These are phyloP conservation scores for Fragaria nilgerrensis DNA, from an alignment of 306 rosid species.

Conservation along the genomic window DNA sequence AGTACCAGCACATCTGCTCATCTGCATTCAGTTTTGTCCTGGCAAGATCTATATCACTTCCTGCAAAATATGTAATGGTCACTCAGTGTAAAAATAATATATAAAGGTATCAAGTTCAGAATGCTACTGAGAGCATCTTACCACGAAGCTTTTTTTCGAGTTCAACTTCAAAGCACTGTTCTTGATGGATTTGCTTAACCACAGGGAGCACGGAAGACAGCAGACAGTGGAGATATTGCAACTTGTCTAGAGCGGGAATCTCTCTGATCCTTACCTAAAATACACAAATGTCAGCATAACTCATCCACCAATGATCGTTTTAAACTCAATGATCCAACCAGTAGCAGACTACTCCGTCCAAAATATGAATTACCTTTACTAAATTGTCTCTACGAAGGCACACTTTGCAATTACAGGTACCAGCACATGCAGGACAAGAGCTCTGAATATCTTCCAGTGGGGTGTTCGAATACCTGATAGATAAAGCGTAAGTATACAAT, in stretches of 20 bases:
- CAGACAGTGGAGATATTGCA: slow-evolving; percentile 71
- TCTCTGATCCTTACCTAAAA: slow-evolving; percentile 82
- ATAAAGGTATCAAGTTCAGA: slow-evolving; percentile 10
- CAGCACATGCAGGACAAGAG: slow-evolving; percentile 87
- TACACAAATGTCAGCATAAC: slow-evolving; percentile 23
- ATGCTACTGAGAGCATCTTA: slow-evolving; percentile 37
- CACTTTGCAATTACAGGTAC: slow-evolving; percentile 79
- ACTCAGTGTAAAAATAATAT: slow-evolving; percentile 17
- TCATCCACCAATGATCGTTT: slow-evolving; percentile 24
- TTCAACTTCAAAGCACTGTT: slow-evolving; percentile 88
- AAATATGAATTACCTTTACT: slow-evolving; percentile 56
- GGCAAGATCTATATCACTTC: slow-evolving; percentile 69
- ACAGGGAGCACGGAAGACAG: slow-evolving; percentile 89
- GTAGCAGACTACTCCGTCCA: not conserved
- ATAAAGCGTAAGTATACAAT: slow-evolving; percentile 25
- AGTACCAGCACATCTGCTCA: slow-evolving; percentile 99
- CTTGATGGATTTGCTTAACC: slow-evolving; percentile 72
- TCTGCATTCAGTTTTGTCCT: slow-evolving; percentile 90
- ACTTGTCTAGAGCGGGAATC: slow-evolving; percentile 76
- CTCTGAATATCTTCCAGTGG: slow-evolving; percentile 73
- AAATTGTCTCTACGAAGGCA: slow-evolving; percentile 85
- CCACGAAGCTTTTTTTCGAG: slow-evolving; percentile 78
- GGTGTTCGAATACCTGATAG: slow-evolving; percentile 64
- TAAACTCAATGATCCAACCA: slow-evolving; percentile 9
- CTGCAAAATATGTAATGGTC: slow-evolving; percentile 46